phyloP scores from a whole-genome alignment of 208 protist genomes.

The Leishmania major region DNA sequence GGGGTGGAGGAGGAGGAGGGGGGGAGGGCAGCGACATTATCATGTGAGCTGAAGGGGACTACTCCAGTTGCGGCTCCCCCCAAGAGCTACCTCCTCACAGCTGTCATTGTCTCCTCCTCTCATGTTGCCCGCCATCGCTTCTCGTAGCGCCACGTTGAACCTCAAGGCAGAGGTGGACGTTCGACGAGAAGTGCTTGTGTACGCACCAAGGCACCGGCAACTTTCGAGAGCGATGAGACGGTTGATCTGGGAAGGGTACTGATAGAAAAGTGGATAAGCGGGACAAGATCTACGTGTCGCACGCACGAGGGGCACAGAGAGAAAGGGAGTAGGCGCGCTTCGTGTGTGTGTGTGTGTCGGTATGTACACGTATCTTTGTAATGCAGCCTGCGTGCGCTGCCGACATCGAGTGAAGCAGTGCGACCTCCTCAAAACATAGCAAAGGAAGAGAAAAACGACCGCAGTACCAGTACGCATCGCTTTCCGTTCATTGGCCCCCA shows the following conservation, averaged over 20 bases:
- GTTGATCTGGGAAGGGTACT: neutral
- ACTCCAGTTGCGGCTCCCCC: neutral
- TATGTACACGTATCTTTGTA: neutral
- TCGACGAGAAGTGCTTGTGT: conserved; percentile 1
- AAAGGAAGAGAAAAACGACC: neutral
- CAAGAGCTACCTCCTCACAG: neutral
- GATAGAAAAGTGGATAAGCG: neutral
- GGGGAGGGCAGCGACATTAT: neutral
- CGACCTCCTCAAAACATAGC: neutral
- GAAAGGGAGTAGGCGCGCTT: neutral
- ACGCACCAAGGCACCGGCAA: neutral
- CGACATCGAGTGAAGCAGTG: neutral
- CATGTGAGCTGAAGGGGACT: neutral
- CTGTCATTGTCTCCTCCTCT: neutral
- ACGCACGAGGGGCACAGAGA: neutral
- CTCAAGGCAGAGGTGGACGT: neutral
- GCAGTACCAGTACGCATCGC: neutral
- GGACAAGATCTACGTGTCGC: neutral
- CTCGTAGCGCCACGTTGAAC: neutral
- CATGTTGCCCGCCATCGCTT: neutral
- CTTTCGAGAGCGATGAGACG: neutral
- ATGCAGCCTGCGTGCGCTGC: neutral
- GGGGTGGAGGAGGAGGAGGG: neutral
- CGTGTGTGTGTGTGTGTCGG: neutral
- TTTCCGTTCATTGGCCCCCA: neutral